Base-by-base conservation (phyloP, 441 rosid species). In the Populus trichocarpa region DNA sequence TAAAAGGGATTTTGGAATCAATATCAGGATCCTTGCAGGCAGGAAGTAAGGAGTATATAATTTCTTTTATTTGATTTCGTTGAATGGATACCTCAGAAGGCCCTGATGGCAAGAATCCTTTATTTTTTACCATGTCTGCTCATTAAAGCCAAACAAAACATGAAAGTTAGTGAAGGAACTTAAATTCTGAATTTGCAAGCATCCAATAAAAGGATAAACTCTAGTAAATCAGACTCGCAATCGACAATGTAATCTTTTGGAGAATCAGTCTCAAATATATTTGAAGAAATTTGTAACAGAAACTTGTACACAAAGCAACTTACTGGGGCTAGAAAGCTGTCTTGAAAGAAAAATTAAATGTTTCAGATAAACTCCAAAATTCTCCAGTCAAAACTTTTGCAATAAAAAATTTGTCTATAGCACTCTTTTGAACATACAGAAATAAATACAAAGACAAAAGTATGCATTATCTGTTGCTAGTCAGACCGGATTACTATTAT, bases 61-160 rank as follows among this genome's bases (percentile, higher is more conserved):
- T 90, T n/a, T 93, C 98, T 83, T 92, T 97, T 38, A 95, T 86
- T 82, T 96, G 99, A 83, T 85, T 93, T 78, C 99, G 88, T 79
- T 93, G 99, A 79, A 87, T 68, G 18, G 98, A 93, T 79, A 97
- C 95, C 87, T 95, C 98, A 7, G 99, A 97, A 79, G 99, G 99
- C 71, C 97, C 97, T 12, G 99, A 91, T 26, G 99, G 99, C 87
- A 94, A 81, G 86, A 97, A 97, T 22, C 98, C 99, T 85, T 97
- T 95, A 84, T 95, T 97, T 87, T 97, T 95, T 72, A 97, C 99
- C 99, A 97, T 95, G 84, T 97, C 99, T 95, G 97, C 73, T 76
- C 80, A 80, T 4, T 46, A 14, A 46, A 46, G 57, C 57, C 57
- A 46, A 46, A 53, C 71, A 25, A 79, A 84, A 83, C 70, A 57